Evolutionary conservation across 768 basidiomycete species (phyloP).

Genomic region (Amanita fuliginea): DNA sequence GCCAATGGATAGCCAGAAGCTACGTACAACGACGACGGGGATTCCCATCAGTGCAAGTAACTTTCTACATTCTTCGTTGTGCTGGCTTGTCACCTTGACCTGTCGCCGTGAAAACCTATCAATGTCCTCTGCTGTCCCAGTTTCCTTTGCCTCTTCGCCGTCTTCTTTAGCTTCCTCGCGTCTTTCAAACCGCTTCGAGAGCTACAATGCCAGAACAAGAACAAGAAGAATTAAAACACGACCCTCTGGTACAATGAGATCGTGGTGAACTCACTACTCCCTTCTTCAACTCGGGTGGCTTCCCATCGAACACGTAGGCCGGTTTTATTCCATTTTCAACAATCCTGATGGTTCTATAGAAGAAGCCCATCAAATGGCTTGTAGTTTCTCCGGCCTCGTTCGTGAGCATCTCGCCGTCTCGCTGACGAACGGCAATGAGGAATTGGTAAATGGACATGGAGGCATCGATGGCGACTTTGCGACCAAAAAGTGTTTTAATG

Average conservation of each 20-base stretch:
- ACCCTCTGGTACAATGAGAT: background rate
- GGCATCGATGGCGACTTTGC: constrained; percentile 98
- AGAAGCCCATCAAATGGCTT: constrained; percentile 97
- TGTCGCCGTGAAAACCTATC: constrained; percentile 84
- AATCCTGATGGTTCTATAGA: constrained; percentile 94
- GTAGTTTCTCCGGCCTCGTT: constrained; percentile 98
- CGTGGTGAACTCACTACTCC: constrained; percentile 67
- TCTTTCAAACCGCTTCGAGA: constrained; percentile 90
- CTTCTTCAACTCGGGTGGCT: constrained; percentile 94
- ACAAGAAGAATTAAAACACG: background rate
- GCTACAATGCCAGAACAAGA: constrained; percentile 31
- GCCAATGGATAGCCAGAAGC: background rate
- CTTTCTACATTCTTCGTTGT: constrained; percentile 90
- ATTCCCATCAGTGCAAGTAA: constrained; percentile 94
- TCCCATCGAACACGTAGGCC: constrained; percentile 96
- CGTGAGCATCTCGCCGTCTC: constrained; percentile 92
- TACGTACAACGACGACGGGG: constrained; percentile 77
- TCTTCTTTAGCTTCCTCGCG: constrained; percentile 91
- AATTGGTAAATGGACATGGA: constrained; percentile 98
- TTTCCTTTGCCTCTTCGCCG: constrained; percentile 94
- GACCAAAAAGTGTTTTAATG: constrained; percentile 94
- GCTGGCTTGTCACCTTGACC: constrained; percentile 90
- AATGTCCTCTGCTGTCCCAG: constrained; percentile 86
- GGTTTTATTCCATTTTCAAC: constrained; percentile 99
- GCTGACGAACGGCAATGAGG: constrained; percentile 93